Evolutionary conservation across 2,329 filamentous ascomycete species (phyloP), one percentile per base, ranked within the genome.

Genomic region (Mariannaea elegans): DNA sequence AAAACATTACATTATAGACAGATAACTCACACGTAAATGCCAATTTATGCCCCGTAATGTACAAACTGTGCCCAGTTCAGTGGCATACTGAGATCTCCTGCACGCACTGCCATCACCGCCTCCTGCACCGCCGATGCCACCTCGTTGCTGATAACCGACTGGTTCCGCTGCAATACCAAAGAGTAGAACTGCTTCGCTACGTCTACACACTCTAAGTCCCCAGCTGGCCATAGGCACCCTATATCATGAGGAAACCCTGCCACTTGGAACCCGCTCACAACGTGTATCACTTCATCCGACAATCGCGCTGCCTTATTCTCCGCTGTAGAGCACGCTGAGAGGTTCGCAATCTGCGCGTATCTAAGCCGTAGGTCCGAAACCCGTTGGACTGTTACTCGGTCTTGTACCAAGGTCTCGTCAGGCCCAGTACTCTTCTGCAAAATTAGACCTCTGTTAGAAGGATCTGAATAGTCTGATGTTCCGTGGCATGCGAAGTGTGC

Each of bases 291-390:
- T 61, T 78, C 75, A 51, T 77, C 73, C 1, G 59, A 48, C 16
- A 77, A 56, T 1, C 45, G 24, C 1, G 19, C 42, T 1, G 62
- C 63, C 13, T 59, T 61, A 36, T 70, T 71, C 50, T 75, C 62
- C 2, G 73, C 75, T 1, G 75, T 76, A 12, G 72, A 77, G 60
- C 75, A 78, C 1, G 75, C 75, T 1, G 75, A 78, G 1, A 78
- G 71, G 60, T 74, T 77, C 2, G 75, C 75, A 5, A 78, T 49
- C 27, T 58, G 60, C 7, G 67, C 69, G 34, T 56, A 32, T 21
- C 23, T 34, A 16, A 65, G 51, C 16, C 34, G 48, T 16, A 62
- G 39, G 16, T 41, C 38, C 18, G 31, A 49, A 3, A 49, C 7
- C 12, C 19, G 13, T 1, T 49, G 32, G 6, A 38, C 31, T 27